Percentiles rank a stretch among this genome's conserved stretches.
These are phyloP conservation scores for Neocallimastix lanati DNA, from an alignment of 192 early-diverging fungal species.

Conservation along the genomic window DNA sequence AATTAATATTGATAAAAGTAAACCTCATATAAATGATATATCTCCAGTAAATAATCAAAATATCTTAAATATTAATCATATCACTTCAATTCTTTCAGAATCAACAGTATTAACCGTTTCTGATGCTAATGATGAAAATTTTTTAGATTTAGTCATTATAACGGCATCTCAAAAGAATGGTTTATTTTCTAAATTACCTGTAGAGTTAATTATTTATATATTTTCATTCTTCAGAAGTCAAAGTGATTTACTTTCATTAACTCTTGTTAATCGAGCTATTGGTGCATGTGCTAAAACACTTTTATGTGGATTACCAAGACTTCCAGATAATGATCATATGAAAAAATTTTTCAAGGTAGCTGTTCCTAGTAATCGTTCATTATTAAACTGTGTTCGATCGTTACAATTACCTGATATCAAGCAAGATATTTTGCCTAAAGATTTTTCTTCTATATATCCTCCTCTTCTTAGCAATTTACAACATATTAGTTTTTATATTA, in stretches of 20 bases:
- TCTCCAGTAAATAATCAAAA: neutral
- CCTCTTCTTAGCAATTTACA: neutral
- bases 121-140: neutral
- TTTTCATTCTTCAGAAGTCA: neutral
- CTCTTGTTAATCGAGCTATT: neutral
- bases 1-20: neutral
- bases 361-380: neutral
- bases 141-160: neutral
- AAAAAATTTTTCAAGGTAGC: neutral
- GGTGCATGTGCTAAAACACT: neutral
- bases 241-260: neutral
- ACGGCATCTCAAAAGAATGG: neutral
- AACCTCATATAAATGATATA: neutral
- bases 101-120: neutral
- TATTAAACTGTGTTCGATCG: neutral
- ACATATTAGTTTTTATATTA: neutral
- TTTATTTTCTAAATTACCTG: neutral
- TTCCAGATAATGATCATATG: neutral
- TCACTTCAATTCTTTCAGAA: neutral
- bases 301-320: neutral
- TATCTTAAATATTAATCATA: neutral
- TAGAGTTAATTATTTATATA: neutral
- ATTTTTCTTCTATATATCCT: neutral
- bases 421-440: neutral
- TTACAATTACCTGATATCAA: neutral